Conservation (phyloP, 139 green algal genomes). For the Microglena sp. region DNA sequence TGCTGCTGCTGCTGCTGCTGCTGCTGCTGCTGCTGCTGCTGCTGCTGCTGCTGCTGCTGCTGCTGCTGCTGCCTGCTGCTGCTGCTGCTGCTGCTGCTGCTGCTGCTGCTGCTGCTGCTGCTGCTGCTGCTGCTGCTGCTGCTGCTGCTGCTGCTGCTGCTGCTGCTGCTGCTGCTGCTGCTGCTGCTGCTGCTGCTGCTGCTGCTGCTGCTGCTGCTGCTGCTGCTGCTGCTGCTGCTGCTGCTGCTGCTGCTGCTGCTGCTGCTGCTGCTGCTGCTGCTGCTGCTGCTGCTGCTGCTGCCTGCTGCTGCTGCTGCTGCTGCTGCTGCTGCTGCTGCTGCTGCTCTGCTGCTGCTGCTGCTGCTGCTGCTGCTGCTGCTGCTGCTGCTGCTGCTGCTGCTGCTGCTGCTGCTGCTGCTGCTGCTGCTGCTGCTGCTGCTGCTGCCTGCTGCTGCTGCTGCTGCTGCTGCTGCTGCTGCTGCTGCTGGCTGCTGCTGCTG, state of each 20-base stretch:
- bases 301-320: background rate
- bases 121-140: background rate
- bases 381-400: no score
- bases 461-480: no score
- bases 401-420: no score
- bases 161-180: slow-evolving; percentile 12
- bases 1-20: no score
- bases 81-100: slow-evolving; percentile 7
- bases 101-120: slow-evolving; percentile 10
- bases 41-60: background rate
- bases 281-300: background rate
- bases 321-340: no score
- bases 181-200: background rate
- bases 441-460: no score
- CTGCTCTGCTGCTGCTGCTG: no score
- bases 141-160: slow-evolving; percentile 6
- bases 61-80: no score
- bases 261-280: background rate
- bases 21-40: background rate
- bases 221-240: slow-evolving; percentile 9
- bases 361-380: no score
- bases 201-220: slow-evolving; percentile 1
- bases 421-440: no score
- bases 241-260: background rate
- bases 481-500: no score